These are phyloP conservation scores for Macadamia integrifolia DNA, from an alignment of 164 flowering plant genomes.

Conservation along the genomic window DNA sequence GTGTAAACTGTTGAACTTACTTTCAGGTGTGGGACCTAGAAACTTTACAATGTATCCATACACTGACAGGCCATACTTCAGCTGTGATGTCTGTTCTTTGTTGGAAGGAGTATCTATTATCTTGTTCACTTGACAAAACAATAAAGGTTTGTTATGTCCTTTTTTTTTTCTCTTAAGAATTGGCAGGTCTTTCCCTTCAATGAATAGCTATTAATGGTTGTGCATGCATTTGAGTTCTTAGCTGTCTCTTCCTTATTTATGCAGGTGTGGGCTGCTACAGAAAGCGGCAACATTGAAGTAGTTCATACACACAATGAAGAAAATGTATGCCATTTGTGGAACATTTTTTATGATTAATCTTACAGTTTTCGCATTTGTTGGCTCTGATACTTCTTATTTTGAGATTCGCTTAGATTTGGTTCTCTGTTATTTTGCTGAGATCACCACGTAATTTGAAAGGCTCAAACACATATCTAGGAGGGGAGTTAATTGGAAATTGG, in stretches of 20 bases:
- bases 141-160: slow-evolving; percentile 52
- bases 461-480: too few species aligned
- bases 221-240: too few species aligned
- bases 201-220: too few species aligned
- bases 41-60: slow-evolving; percentile 75
- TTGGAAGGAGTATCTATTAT: slow-evolving; percentile 74
- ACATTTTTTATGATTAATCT: too few species aligned
- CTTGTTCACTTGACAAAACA: slow-evolving; percentile 83
- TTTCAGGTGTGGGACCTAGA: slow-evolving; percentile 77
- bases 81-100: slow-evolving; percentile 41
- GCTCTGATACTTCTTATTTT: too few species aligned
- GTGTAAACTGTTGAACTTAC: not conserved
- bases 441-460: too few species aligned
- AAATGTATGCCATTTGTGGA: slow-evolving; percentile 43
- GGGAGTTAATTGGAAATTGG: too few species aligned
- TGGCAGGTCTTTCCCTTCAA: too few species aligned
- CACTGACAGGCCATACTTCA: slow-evolving; percentile 61
- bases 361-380: too few species aligned
- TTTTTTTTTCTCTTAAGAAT: not conserved
- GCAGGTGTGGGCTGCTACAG: slow-evolving; percentile 89
- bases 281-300: slow-evolving; percentile 82
- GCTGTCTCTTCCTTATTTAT: slow-evolving; percentile 11
- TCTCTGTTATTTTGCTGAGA: too few species aligned
- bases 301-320: slow-evolving; percentile 87
- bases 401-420: too few species aligned